Conservation (phyloP, 331 rosid species). For the Cucumis variabilis region DNA sequence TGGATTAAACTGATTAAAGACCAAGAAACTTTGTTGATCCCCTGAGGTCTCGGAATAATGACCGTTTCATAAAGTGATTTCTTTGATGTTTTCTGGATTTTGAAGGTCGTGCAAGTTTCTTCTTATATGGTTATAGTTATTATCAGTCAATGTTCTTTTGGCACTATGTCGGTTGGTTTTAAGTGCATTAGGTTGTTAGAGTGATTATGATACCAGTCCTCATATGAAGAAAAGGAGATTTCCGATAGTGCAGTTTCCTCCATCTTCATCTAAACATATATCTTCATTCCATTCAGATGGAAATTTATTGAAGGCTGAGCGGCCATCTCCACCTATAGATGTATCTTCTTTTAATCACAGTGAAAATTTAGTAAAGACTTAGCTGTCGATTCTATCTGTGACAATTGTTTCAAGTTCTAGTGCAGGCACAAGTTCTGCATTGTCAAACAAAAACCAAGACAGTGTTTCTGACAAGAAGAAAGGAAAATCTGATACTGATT, state of each 20-base stretch:
- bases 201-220: slow-evolving; percentile 56
- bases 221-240: slow-evolving; percentile 78
- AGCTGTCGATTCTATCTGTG: slow-evolving; percentile 55
- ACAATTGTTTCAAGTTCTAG: slow-evolving; percentile 50
- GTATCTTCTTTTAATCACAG: slow-evolving; percentile 38
- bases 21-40: slow-evolving; percentile 26
- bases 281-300: slow-evolving; percentile 42
- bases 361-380: slow-evolving; percentile 47
- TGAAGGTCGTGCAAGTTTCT: slow-evolving; percentile 22
- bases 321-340: slow-evolving; percentile 62
- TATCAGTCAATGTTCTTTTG: slow-evolving; percentile 33
- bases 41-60: slow-evolving; percentile 33
- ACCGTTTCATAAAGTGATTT: too few species aligned
- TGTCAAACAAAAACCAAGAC: slow-evolving; percentile 50
- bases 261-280: slow-evolving; percentile 62
- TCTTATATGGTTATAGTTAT: slow-evolving; percentile 22
- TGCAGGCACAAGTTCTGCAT: slow-evolving; percentile 49
- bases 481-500: slow-evolving; percentile 45
- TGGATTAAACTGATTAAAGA: slow-evolving; percentile 15
- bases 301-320: slow-evolving; percentile 4
- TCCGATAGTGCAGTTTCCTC: slow-evolving; percentile 57
- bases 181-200: slow-evolving; percentile 41
- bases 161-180: slow-evolving; percentile 53
- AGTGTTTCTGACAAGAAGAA: slow-evolving; percentile 48
- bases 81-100: slow-evolving; percentile 30